Evolutionary conservation across 257 asterid species (phyloP).

Genomic region (Phtheirospermum japonicum): DNA sequence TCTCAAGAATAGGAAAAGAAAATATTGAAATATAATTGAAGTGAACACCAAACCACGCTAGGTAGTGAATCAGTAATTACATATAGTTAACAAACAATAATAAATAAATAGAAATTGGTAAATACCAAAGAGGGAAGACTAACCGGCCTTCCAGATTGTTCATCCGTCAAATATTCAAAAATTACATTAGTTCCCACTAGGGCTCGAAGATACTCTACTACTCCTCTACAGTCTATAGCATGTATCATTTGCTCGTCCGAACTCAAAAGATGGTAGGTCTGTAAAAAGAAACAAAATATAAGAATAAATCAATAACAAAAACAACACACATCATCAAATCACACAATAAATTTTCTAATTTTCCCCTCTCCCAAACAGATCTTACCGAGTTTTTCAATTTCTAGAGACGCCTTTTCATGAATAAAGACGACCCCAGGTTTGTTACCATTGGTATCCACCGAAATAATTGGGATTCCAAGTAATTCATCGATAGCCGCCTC

Average conservation of each 20-base stretch:
- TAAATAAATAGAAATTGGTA: no score
- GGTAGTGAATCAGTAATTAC: constrained; percentile 2
- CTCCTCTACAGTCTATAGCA: constrained; percentile 92
- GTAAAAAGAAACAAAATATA: constrained; percentile 20
- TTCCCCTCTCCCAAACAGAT: constrained; percentile 32
- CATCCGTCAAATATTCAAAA: constrained; percentile 87
- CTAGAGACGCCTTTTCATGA: constrained; percentile 84
- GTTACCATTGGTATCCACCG: constrained; percentile 30
- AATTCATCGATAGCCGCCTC: constrained; percentile 41
- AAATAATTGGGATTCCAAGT: constrained; percentile 65
- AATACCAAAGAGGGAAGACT: constrained; percentile 97
- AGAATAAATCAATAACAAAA: background rate
- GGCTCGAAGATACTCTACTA: constrained; percentile 84
- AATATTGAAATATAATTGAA: no score
- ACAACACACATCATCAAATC: no score
- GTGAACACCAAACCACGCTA: background rate
- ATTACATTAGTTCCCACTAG: constrained; percentile 79
- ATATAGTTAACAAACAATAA: background rate
- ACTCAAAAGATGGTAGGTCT: constrained; percentile 80
- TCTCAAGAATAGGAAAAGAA: no score
- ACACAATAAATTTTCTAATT: constrained; percentile 2
- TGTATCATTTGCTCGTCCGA: constrained; percentile 86
- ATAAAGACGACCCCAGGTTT: constrained; percentile 67
- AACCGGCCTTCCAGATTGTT: constrained; percentile 83
- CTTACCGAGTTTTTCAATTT: constrained; percentile 90